A percentile compares a stretch with the other conserved stretches of the same genome.
Conservation (phyloP, 495 filamentous ascomycete species). For the Aspergillus ellipticus region DNA sequence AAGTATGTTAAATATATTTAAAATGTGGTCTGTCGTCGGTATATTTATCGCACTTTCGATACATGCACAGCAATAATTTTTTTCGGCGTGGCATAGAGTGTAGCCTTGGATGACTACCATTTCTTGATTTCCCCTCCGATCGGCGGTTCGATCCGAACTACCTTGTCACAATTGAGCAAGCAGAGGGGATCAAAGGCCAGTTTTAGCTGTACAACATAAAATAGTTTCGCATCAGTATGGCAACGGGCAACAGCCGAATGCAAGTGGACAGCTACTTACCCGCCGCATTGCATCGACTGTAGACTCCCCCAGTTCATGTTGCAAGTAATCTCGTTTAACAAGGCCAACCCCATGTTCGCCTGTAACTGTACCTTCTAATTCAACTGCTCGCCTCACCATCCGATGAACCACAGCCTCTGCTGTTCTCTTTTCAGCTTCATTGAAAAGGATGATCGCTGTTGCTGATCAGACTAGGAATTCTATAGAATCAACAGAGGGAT, state of each 20-base stretch:
- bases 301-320: constrained; percentile 17
- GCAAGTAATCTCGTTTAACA: constrained; percentile 58
- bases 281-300: constrained; percentile 60
- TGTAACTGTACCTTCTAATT: constrained; percentile 62
- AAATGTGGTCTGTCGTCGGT: no score
- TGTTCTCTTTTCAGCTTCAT: constrained; percentile 47
- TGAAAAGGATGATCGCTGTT: constrained; percentile 24
- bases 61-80: no score
- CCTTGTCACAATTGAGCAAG: constrained; percentile 65
- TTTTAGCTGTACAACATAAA: constrained; percentile 49
- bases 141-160: constrained; percentile 49
- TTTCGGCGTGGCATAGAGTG: no score
- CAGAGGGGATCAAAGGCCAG: constrained; percentile 62
- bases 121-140: constrained; percentile 36
- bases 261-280: constrained; percentile 35
- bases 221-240: constrained; percentile 10
- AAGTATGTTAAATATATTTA: no score
- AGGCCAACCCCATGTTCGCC: constrained; percentile 63
- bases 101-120: constrained; percentile 36
- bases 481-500: not conserved
- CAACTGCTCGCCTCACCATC: constrained; percentile 60
- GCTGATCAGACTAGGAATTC: not conserved
- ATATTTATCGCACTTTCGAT: no score
- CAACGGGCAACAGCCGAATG: not conserved
- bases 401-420: constrained; percentile 52